A percentile compares a stretch with the other conserved stretches of the same genome.
phyloP scores from a whole-genome alignment of 1,284 basidiomycete genomes.

The Microbotryum violaceum region DNA sequence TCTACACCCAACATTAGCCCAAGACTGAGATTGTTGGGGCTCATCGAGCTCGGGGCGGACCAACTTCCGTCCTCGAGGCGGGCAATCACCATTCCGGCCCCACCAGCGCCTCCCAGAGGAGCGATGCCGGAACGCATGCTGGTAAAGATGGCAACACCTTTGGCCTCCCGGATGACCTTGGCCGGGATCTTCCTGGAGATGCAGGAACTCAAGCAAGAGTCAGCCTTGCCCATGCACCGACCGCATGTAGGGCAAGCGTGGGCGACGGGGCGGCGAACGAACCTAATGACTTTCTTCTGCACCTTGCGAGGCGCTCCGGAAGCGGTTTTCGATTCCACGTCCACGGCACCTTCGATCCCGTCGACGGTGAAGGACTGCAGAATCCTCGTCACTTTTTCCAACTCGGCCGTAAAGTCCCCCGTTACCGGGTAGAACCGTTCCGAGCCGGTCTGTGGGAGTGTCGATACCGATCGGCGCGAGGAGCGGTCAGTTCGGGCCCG shows the following conservation, averaged over 20 bases:
- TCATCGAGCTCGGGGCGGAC: constrained; percentile 48
- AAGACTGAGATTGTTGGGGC: constrained; percentile 47
- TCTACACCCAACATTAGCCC: constrained; percentile 45
- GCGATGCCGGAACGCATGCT: constrained; percentile 47
- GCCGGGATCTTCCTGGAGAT: constrained; percentile 48
- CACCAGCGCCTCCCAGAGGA: constrained; percentile 50
- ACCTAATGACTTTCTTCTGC: constrained; percentile 12
- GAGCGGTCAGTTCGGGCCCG: no score
- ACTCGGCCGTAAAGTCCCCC: constrained; percentile 47
- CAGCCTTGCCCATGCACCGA: constrained; percentile 38
- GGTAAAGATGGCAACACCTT: constrained; percentile 47
- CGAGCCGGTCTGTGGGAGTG: constrained; percentile 39
- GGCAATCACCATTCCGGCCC: constrained; percentile 45
- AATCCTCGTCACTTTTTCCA: constrained; percentile 49
- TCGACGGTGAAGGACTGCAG: constrained; percentile 45
- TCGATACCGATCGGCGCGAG: background rate
- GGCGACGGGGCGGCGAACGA: constrained; percentile 29
- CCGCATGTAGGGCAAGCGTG: constrained; percentile 26
- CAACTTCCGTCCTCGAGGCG: constrained; percentile 46
- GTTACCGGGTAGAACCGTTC: constrained; percentile 50
- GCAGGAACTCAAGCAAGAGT: no score
- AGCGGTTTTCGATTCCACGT: constrained; percentile 35
- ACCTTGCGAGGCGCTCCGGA: constrained; percentile 28
- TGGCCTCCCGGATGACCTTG: constrained; percentile 44
- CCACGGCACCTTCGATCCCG: constrained; percentile 32